A percentile compares a stretch with the other conserved stretches of the same genome.
phyloP scores from a whole-genome alignment of 1,284 basidiomycete species.

The Cryptococcus maquisensis region DNA sequence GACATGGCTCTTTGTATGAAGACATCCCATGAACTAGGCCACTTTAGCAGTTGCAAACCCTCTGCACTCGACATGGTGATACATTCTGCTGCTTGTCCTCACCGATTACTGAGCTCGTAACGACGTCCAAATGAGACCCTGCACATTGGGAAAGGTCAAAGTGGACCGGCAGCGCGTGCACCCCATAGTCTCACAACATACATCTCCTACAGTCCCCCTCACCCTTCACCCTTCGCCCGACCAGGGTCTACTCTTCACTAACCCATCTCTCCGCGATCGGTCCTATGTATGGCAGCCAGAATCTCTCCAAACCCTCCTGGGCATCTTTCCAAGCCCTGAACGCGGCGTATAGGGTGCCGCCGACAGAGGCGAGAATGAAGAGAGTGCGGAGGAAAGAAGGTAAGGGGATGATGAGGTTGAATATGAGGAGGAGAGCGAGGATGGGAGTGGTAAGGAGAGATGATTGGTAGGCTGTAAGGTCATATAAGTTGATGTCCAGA shows the following conservation, averaged over 20 bases:
- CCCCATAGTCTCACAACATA: too few relatives aligned
- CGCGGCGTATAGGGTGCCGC: conserved; percentile 28
- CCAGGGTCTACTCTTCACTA: conserved; percentile 64
- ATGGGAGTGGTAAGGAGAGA: conserved; percentile 67
- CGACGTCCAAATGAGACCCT: too few relatives aligned
- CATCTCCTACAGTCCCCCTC: too few relatives aligned
- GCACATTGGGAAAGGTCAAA: too few relatives aligned
- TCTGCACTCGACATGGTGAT: too few relatives aligned
- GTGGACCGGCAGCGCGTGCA: too few relatives aligned
- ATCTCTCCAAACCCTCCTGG: conserved; percentile 57
- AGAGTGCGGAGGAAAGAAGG: conserved; percentile 44
- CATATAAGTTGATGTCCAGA: background rate
- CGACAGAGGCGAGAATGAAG: conserved; percentile 29
- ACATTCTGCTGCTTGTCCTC: too few relatives aligned
- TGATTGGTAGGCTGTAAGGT: conserved; percentile 64
- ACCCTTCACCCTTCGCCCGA: too few relatives aligned
- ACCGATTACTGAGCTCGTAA: too few relatives aligned
- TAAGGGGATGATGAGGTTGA: conserved; percentile 57
- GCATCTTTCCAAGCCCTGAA: conserved; percentile 65
- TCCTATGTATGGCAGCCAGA: conserved; percentile 65
- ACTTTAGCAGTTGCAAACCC: too few relatives aligned
- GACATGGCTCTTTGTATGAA: too few relatives aligned
- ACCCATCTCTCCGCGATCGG: conserved; percentile 68
- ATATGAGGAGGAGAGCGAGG: conserved; percentile 58
- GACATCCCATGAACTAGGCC: too few relatives aligned